Base-by-base conservation (phyloP, 306 rosid genomes). In the Quillaja saponaria region DNA sequence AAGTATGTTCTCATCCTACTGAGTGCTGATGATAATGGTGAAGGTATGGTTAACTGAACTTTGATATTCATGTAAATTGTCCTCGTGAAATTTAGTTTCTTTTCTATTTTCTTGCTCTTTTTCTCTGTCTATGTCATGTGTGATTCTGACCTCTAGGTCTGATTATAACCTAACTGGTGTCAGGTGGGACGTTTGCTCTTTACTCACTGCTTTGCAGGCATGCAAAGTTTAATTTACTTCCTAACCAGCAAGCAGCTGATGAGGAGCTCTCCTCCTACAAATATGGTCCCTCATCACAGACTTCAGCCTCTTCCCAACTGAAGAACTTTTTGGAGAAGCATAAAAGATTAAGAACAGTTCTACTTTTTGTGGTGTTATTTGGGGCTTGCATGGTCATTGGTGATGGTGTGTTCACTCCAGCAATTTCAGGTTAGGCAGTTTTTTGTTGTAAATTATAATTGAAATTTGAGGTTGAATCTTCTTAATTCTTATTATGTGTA, bases 371-470 rank as follows among this genome's bases (percentile, higher is more conserved):
- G 46, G 96, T 86, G 8, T 55, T 89, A 54, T 78, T 89, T 64
- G 95, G 95, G 60, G 88, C 91, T 58, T 86, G 88, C 79, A 89
- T 89, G 96, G 95, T 89, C 80, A 74, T 89, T 50, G 96, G 95
- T 16, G 96, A 89, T 60, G 96, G 96, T 6, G 91, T 89, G 59
- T 87, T 89, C 28, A 86, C 96, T 69, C 96, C 96, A 6, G 95
- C 95, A 68, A 89, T 89, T 72, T 89, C 96, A 74, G 95, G 96
- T 89, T 51, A 47, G 71, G 61, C 20, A 56, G 66, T 55, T 11
- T 33, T 17, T 35, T n/a, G n/a, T n/a, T n/a, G n/a, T n/a, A n/a
- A 47, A 33, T n/a, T 33, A 44, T 50, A 46, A 55, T 18, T 50
- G 55, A 57, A 41, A 46, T 6, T n/a, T 33, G 41, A 42, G 64